Conservation (phyloP, 306 rosid species). For the Rosa lucieae region DNA sequence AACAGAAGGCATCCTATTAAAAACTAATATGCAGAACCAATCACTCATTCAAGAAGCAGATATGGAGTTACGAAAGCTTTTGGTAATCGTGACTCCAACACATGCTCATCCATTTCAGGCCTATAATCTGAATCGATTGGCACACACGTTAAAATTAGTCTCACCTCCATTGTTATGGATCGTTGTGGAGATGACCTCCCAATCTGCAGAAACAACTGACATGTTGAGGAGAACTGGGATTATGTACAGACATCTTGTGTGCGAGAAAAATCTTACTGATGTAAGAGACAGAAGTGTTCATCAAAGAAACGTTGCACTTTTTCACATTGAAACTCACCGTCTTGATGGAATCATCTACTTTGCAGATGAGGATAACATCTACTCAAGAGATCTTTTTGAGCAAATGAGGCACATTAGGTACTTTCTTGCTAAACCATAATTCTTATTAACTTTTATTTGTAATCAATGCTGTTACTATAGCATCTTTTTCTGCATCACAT, state of each 20-base stretch:
- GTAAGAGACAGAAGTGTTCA: conserved; percentile 47
- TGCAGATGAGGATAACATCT: conserved; percentile 71
- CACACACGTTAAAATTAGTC: conserved; percentile 55
- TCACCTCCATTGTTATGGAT: conserved; percentile 80
- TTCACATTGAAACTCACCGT: conserved; percentile 78
- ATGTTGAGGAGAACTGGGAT: conserved; percentile 70
- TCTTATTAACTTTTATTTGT: not conserved
- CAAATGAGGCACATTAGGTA: conserved; percentile 91
- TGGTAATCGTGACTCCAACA: conserved; percentile 79
- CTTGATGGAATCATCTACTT: conserved; percentile 87
- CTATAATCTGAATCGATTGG: conserved; percentile 70
- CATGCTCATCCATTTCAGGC: conserved; percentile 56
- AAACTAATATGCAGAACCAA: conserved; percentile 20
- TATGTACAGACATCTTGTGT: conserved; percentile 81
- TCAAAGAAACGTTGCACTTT: conserved; percentile 75
- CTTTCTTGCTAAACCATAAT: conserved; percentile 16
- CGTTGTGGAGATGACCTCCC: conserved; percentile 81
- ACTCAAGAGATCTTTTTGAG: conserved; percentile 62
- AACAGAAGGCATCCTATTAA: conserved; percentile 24
- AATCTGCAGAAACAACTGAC: conserved; percentile 74
- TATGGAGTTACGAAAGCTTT: conserved; percentile 59
- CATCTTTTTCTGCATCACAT: conserved; percentile 2
- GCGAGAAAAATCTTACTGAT: conserved; percentile 57
- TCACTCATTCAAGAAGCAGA: conserved; percentile 32
- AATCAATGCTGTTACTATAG: not conserved